phyloP scores from a whole-genome alignment of 2,329 filamentous ascomycete genomes.

The Xylaria polymorpha region DNA sequence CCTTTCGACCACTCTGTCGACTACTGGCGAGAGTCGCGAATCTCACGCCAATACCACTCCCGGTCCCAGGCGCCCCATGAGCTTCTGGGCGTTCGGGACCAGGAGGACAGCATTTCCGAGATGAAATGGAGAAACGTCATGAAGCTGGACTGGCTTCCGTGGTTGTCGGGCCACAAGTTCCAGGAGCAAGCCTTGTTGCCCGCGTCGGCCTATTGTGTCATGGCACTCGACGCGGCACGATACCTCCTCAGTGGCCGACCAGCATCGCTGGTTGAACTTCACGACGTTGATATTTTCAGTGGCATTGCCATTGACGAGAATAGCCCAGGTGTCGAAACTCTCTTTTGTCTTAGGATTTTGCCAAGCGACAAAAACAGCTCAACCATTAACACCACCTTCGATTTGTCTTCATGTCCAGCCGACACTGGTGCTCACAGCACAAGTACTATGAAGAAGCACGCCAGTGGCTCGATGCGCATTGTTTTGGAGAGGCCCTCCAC shows the following conservation, averaged over 20 bases:
- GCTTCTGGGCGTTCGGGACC: constrained; percentile 53
- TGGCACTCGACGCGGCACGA: constrained; percentile 59
- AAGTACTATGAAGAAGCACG: constrained; percentile 53
- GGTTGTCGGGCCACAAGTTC: constrained; percentile 57
- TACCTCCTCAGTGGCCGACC: constrained; percentile 41
- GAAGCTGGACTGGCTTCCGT: constrained; percentile 54
- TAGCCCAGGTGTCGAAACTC: constrained; percentile 51
- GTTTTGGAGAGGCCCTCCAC: constrained; percentile 46
- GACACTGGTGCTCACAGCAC: constrained; percentile 43
- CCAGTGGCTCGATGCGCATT: constrained; percentile 50
- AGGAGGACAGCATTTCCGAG: constrained; percentile 52
- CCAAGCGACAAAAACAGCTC: constrained; percentile 7
- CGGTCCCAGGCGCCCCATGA: constrained; percentile 50
- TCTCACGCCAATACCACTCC: constrained; percentile 55
- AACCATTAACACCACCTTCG: constrained; percentile 50
- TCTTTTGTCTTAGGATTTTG: constrained; percentile 51
- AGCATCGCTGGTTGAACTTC: constrained; percentile 46
- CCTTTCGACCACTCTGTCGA: constrained; percentile 60
- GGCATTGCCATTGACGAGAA: constrained; percentile 45
- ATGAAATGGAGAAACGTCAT: constrained; percentile 57
- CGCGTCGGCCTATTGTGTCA: constrained; percentile 60
- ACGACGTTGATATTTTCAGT: constrained; percentile 46
- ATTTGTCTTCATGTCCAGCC: constrained; percentile 51
- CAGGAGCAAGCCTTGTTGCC: constrained; percentile 59
- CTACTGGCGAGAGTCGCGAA: constrained; percentile 58